Evolutionary conservation across 176 grass and related monocot genomes (phyloP), one percentile per base, ranked within the genome.

Genomic region (Carex myosuroides): DNA sequence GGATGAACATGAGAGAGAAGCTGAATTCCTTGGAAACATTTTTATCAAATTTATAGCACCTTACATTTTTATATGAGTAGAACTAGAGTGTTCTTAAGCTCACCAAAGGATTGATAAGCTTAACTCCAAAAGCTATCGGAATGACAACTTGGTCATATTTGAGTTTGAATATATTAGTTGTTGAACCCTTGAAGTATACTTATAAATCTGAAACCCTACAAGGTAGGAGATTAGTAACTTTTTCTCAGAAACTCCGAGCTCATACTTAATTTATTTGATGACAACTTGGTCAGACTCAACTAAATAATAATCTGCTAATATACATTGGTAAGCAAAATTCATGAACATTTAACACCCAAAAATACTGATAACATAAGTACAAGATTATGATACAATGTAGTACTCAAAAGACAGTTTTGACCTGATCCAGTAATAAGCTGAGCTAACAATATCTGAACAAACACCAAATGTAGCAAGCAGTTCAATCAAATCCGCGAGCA

Each of bases 361-460:
- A 17, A 69, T 30, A 37, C 64, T 37, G 21, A 33, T 30, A 64
- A 35, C 29, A 67, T 0, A 62, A 62, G n/a, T 62, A 24, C 60
- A 62, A 62, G 21, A 7, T 24, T 37, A 33, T 76, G 22, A 76
- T 76, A 76, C 72, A 76, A 13, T 5, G 0, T 50, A 57, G 48
- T 17, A 32, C 72, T 56, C 72, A 2, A 77, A 77, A 77, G 9
- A 26, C 73, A 33, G 3, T 78, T 57, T 6, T 17, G 6, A 48
- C 2, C 73, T 10, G 22, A 57, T 78, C 52, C 26, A 56, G 52
- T 33, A 78, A 78, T 57, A 55, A 57, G 14, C 50, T 6, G 0
- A 55, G 50, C 22, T 78, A 57, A 78, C 26, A 86, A 44, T 37
- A 6, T 84, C 58, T 76, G 74, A 80, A 86, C 35, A 84, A 58